phyloP scores from a whole-genome alignment of 352 stramenopile species.

The Phytopythium oedochilum region DNA sequence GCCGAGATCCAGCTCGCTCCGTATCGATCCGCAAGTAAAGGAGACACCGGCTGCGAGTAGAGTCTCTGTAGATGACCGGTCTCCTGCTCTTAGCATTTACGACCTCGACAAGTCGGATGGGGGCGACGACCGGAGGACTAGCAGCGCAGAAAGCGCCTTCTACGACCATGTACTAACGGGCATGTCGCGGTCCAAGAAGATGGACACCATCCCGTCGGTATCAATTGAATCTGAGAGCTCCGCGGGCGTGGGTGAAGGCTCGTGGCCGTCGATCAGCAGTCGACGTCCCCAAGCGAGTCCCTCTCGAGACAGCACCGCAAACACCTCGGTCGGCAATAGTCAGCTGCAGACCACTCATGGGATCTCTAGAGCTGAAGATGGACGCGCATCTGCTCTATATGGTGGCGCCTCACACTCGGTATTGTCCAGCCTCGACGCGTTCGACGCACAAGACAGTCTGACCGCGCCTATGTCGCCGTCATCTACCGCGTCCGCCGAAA shows the following conservation, averaged over 20 bases:
- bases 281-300: neutral
- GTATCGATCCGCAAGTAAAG: neutral
- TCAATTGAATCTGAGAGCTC: neutral
- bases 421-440: neutral
- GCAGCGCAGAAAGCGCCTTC: neutral
- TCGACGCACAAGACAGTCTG: conserved; percentile 1
- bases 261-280: neutral
- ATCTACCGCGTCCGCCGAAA: conserved; percentile 7
- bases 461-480: neutral
- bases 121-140: neutral
- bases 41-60: neutral
- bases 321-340: neutral
- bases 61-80: conserved; percentile 3
- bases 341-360: neutral
- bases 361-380: too few species aligned
- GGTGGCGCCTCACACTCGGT: neutral
- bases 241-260: neutral
- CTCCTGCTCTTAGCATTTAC: conserved; percentile 32
- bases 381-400: neutral
- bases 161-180: conserved; percentile 1
- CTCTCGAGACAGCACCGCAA: neutral
- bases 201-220: neutral
- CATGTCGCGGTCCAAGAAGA: neutral
- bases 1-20: neutral
- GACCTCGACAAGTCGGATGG: conserved; percentile 32